Evolutionary conservation across 106 monocot species (phyloP).

Genomic region (Phalaenopsis aphrodite): DNA sequence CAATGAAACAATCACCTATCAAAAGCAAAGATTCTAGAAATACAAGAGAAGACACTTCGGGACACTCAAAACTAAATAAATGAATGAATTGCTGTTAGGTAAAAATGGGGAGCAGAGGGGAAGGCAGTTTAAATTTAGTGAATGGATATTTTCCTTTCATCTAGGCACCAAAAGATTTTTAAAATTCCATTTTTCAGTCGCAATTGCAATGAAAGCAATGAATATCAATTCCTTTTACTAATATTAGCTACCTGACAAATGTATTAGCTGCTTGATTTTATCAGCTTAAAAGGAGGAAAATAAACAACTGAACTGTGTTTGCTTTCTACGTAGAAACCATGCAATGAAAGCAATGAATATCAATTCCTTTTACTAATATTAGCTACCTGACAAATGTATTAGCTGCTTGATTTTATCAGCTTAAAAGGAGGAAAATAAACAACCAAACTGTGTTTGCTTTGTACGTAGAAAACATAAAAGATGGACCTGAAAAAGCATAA

Average conservation of each 20-base stretch:
- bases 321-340: not conserved
- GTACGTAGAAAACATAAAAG: not conserved
- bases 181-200: not conserved
- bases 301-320: not conserved
- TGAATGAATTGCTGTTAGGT: not conserved
- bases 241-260: too few species aligned
- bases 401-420: too few species aligned
- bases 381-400: too few species aligned
- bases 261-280: too few species aligned
- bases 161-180: too few species aligned
- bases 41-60: not conserved
- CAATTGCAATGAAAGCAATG: not conserved
- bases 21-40: too few species aligned
- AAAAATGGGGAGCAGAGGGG: not conserved
- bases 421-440: not conserved
- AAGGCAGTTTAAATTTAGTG: not conserved
- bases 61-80: not conserved
- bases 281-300: not conserved
- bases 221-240: not conserved
- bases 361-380: not conserved
- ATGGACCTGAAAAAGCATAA: slow-evolving; percentile 23
- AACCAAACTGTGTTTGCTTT: not conserved
- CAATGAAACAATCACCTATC: not conserved
- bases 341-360: not conserved
- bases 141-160: too few species aligned